Conservation (phyloP, 1,284 basidiomycete species). For the Ganoderma multipileum region DNA sequence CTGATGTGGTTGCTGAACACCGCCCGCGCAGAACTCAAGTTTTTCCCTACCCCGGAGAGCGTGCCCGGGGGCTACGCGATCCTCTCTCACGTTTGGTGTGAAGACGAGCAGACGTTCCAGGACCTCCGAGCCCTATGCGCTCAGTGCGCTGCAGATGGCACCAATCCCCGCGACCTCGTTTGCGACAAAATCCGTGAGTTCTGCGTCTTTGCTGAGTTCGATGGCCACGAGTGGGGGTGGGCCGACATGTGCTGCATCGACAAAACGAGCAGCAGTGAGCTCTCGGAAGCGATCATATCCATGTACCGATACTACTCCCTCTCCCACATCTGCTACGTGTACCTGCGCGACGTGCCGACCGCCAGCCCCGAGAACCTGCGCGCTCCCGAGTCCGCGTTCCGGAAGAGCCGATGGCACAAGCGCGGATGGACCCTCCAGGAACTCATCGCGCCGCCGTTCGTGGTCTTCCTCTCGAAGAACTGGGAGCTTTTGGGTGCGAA, state of each 20-base stretch:
- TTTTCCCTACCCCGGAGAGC: background rate
- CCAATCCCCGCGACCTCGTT: background rate
- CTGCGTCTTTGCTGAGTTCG: background rate
- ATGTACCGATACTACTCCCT: constrained; percentile 1
- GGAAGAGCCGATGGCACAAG: background rate
- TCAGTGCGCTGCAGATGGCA: background rate
- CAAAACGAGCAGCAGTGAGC: constrained; percentile 7
- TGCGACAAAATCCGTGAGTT: background rate
- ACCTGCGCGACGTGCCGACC: constrained; percentile 2
- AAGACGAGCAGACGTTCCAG: background rate
- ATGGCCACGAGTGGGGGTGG: background rate
- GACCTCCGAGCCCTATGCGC: background rate
- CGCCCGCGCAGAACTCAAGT: background rate
- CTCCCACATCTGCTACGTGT: background rate
- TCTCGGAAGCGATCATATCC: background rate
- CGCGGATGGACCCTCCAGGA: constrained; percentile 8
- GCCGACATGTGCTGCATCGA: constrained; percentile 6
- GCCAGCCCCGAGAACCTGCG: background rate
- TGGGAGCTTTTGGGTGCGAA: background rate
- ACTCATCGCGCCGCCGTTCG: background rate
- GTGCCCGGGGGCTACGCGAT: constrained; percentile 2
- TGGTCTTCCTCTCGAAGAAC: background rate
- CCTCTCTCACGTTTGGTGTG: constrained; percentile 6
- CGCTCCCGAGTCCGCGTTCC: background rate
- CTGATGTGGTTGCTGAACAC: background rate